Base-by-base conservation (phyloP, 106 monocot species). In the Dioscorea dumetorum region DNA sequence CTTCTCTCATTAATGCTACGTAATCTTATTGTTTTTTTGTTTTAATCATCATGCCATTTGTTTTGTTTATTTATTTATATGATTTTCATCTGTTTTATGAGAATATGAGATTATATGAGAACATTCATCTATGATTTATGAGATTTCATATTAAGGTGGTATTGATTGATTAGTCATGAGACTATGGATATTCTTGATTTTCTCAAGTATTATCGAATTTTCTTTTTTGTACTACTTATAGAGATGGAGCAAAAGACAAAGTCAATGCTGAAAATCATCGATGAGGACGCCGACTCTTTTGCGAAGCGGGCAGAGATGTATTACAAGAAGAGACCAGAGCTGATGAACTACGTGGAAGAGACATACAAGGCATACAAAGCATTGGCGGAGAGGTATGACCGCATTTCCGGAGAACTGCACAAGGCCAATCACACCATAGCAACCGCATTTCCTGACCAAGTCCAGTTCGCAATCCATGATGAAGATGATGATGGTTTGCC, bases 391-490 rank as follows among this genome's bases (percentile, higher is more conserved):
- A n/a, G 66, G 23, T 66, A 66, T n/a, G 66, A 66, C 50, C 66
- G 50, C 15, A 41, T 66, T 23, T 66, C 66, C 21, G 66, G 66
- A 50, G 66, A 66, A 50, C 23, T 66, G 41, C 66, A 66, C 50
- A 66, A 66, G 66, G 66, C 66, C 13, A 66, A 66, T 50, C 66
- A 66, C 66, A 66, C 66, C 22, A 20, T 66, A 50, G 66, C 66
- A 0, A 66, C 66, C 17, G 66, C 66, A 2, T 66, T 66, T 23
- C 66, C 66, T 20, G 66, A 66, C 66, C 66, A 66, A 51, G 49
- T 66, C 12, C 66, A 66, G 50, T 50, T 66, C 15, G 34, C 64
- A 16, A 66, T 66, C 49, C 50, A 66, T 1, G 66, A 66, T 22
- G 66, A 66, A 9, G 66, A 66, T 22, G 66, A 66, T 49, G 66